These are phyloP conservation scores for Phylloporus sp. DNA, from an alignment of 768 basidiomycete species.

Conservation along the genomic window DNA sequence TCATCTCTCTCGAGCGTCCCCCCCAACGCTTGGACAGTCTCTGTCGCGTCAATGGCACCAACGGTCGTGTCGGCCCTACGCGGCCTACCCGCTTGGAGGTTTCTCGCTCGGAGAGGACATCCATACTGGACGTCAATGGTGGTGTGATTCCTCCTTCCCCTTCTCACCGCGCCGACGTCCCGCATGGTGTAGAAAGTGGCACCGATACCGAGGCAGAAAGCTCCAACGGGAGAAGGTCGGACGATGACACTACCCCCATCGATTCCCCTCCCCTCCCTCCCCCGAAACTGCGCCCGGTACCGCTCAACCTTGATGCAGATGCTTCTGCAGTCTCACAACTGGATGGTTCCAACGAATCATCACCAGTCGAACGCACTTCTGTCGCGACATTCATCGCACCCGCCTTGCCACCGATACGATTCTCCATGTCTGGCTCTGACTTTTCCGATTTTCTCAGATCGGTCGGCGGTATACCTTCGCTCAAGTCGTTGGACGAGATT, in stretches of 20 bases:
- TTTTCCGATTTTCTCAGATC: conserved; percentile 71
- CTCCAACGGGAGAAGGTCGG: conserved; percentile 35
- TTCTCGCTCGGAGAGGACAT: conserved; percentile 16
- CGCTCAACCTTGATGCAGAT: conserved; percentile 22
- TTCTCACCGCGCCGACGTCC: conserved; percentile 64
- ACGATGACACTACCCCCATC: conserved; percentile 21
- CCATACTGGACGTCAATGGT: conserved; percentile 17
- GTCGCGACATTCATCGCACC: conserved; percentile 81
- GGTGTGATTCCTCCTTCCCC: conserved; percentile 49
- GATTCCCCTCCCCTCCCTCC: conserved; percentile 41
- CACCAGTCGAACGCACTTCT: conserved; percentile 62
- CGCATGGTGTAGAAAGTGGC: conserved; percentile 68
- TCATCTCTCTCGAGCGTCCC: conserved; percentile 33
- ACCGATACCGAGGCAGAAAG: conserved; percentile 66
- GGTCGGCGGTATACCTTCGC: conserved; percentile 47
- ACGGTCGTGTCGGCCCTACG: conserved; percentile 6
- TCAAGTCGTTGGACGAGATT: conserved; percentile 46
- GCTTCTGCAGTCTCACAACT: conserved; percentile 22
- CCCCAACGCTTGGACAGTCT: conserved; percentile 34
- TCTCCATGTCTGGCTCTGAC: conserved; percentile 80
- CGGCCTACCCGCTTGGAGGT: conserved; percentile 17
- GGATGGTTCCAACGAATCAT: conserved; percentile 52
- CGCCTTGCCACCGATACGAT: conserved; percentile 85
- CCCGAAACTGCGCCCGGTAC: conserved; percentile 37
- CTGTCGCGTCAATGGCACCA: conserved; percentile 8